Percentiles rank a stretch among this genome's conserved stretches.
Conservation (phyloP, 345 rosid genomes). For the Acer negundo region DNA sequence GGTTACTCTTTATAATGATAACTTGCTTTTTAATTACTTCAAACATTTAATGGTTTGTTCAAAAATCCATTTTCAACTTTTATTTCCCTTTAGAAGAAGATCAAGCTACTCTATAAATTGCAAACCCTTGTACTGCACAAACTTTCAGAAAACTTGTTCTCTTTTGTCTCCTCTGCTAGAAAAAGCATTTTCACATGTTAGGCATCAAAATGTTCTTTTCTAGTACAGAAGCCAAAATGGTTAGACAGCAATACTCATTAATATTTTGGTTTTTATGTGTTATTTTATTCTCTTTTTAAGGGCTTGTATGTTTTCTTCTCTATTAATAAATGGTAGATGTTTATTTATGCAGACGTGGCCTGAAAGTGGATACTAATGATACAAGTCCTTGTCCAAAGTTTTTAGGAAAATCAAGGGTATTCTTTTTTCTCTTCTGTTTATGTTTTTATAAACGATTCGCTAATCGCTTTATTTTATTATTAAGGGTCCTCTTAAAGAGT, state of each 20-base stretch:
- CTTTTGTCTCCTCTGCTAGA: neutral
- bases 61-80: neutral
- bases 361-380: too few species aligned
- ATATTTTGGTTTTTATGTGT: neutral
- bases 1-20: too few species aligned
- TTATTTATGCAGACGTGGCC: too few species aligned
- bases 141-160: neutral
- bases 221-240: neutral
- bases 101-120: neutral
- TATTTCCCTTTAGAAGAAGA: neutral
- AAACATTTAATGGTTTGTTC: neutral
- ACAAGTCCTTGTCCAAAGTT: too few species aligned
- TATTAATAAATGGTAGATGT: constrained; percentile 16
- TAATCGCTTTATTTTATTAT: too few species aligned
- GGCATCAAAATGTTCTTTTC: constrained; percentile 17
- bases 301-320: neutral
- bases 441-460: neutral
- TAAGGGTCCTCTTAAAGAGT: too few species aligned
- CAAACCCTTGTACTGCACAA: neutral
- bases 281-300: neutral
- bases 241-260: neutral
- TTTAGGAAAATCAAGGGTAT: too few species aligned
- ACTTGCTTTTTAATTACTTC: too few species aligned
- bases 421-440: neutral
- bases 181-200: neutral